These are phyloP conservation scores for Colletotrichum trifolii DNA, from an alignment of 2,329 filamentous ascomycete species.

Conservation along the genomic window DNA sequence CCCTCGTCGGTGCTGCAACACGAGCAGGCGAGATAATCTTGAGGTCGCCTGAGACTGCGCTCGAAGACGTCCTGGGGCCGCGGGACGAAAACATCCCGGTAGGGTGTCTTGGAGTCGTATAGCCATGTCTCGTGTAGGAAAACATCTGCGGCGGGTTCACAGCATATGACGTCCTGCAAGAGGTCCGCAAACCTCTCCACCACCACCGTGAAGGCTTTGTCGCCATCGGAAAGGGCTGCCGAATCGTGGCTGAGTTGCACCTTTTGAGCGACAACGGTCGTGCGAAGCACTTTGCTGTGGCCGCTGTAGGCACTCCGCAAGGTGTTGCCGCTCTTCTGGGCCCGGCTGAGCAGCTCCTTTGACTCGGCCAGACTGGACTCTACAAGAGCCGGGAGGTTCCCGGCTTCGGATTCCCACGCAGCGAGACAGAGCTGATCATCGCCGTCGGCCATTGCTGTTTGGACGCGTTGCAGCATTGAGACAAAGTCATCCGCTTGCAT, in stretches of 20 bases:
- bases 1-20: constrained; percentile 70
- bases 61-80: constrained; percentile 77
- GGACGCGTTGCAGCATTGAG: constrained; percentile 54
- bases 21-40: constrained; percentile 80
- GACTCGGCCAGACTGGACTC: constrained; percentile 57
- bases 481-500: constrained; percentile 64
- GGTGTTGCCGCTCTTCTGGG: constrained; percentile 56
- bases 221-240: constrained; percentile 75
- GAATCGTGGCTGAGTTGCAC: constrained; percentile 83
- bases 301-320: constrained; percentile 82
- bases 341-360: constrained; percentile 55
- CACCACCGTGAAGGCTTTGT: constrained; percentile 75
- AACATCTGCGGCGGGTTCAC: constrained; percentile 56
- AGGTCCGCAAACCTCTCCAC: constrained; percentile 67
- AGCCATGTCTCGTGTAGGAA: constrained; percentile 79
- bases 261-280: constrained; percentile 83
- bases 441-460: constrained; percentile 49
- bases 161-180: constrained; percentile 52
- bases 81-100: constrained; percentile 80
- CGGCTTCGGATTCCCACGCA: constrained; percentile 46
- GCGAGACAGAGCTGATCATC: constrained; percentile 51
- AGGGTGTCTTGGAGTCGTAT: constrained; percentile 77
- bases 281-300: constrained; percentile 76
- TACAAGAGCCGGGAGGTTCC: constrained; percentile 49
- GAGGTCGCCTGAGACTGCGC: constrained; percentile 75